phyloP scores from a whole-genome alignment of 495 filamentous ascomycete genomes.

The Podospora pseudocomata region DNA sequence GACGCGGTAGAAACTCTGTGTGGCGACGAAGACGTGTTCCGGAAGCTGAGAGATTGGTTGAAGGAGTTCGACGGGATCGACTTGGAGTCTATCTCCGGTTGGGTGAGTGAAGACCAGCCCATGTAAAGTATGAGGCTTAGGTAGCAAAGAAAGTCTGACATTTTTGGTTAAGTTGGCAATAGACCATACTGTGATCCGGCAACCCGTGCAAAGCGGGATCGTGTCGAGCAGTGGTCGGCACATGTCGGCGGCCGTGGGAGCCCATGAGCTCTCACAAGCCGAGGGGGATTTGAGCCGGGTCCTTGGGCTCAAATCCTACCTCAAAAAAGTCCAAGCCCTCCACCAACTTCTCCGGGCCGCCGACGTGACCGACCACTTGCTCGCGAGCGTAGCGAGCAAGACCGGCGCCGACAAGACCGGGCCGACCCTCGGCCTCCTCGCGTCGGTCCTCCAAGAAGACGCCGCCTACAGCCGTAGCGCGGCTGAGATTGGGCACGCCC shows the following conservation, averaged over 20 bases:
- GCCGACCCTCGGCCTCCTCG: background rate
- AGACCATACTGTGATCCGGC: background rate
- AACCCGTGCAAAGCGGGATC: background rate
- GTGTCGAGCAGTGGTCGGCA: background rate
- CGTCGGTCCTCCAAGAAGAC: background rate
- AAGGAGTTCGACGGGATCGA: conserved; percentile 22
- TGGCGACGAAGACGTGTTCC: conserved; percentile 83
- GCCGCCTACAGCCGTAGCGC: background rate
- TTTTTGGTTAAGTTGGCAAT: background rate
- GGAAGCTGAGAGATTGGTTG: conserved; percentile 62
- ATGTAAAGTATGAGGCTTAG: no score
- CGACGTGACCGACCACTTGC: background rate
- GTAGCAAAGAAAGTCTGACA: background rate
- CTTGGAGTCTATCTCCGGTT: conserved; percentile 23
- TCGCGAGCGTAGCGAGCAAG: background rate
- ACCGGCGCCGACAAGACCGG: background rate
- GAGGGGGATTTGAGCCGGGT: background rate
- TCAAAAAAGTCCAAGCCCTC: background rate
- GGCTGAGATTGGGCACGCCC: background rate
- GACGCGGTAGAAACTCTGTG: conserved; percentile 84
- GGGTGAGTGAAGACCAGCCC: conserved; percentile 13
- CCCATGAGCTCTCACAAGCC: background rate
- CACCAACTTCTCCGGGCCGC: background rate
- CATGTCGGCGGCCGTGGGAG: background rate
- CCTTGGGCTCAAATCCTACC: background rate